Evolutionary conservation across 768 basidiomycete species (phyloP), one percentile per base, ranked within the genome.

Genomic region (Mycena alexandri): DNA sequence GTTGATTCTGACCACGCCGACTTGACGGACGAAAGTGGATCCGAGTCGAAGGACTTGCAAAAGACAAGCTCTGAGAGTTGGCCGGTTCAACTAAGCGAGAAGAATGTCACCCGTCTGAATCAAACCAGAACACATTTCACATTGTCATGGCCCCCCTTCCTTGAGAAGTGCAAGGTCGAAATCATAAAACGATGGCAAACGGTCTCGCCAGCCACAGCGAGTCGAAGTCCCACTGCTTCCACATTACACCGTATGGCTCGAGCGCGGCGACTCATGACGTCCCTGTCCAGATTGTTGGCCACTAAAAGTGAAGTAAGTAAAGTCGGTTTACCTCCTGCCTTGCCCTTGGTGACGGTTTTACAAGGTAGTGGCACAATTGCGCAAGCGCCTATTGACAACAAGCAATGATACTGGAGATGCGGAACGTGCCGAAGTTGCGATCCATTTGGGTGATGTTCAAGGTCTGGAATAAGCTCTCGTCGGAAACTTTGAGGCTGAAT

Each of bases 371-470:
- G 85, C 90, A 3, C 89, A 93, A 71, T 82, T 96, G 61, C 83
- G 89, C 71, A 96, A 97, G 77, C 83, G 96, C 19, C 82, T 94
- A 1, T 77, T 86, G 59, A 86, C 76, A 68, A 67, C 80, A 63
- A 80, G 79, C 9, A 79, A 77, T 44, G 78, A 80, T 17, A 78
- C 74, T 5, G 80, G 78, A 16, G 80, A 82, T 56, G 83, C 83
- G 5, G 86, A 89, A 17, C 86, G 89, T 57, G 77, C 84, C 22
- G 93, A 94, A 69, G 87, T 97, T 24, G 90, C 88, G 13, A 92
- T 95, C 3, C 95, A 97, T 75, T 87, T 96, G 80, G 94, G 93
- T 24, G 96, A 98, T 77, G 87, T 98, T 2, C 93, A 96, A 82
- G 96, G 96, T 95, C 52, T 82, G 72, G 24, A 47, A 64, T 0